phyloP scores from a whole-genome alignment of 345 rosid genomes.

The Aquilaria sinensis region DNA sequence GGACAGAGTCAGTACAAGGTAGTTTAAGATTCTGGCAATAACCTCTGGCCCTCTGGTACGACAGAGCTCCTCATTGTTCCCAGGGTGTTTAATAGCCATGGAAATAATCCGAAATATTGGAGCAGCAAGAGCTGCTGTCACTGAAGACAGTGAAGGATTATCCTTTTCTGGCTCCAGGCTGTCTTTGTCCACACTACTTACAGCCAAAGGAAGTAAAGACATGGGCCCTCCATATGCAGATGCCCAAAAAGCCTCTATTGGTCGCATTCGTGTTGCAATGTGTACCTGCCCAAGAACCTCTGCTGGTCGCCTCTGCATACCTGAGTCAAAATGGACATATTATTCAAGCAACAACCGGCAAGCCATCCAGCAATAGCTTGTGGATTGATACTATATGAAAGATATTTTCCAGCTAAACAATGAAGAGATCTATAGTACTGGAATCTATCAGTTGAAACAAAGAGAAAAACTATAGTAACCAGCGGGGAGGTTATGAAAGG shows the following conservation, averaged over 20 bases:
- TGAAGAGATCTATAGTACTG: too few relatives aligned
- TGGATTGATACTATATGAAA: too few relatives aligned
- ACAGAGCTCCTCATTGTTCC: slow-evolving; percentile 85
- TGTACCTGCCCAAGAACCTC: slow-evolving; percentile 99
- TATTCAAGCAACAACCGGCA: too few relatives aligned
- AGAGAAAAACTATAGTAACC: too few relatives aligned
- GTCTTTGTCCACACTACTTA: slow-evolving; percentile 63
- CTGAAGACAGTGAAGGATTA: slow-evolving; percentile 45
- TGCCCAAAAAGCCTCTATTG: slow-evolving; percentile 96
- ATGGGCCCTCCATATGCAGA: slow-evolving; percentile 94
- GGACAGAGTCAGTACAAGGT: slow-evolving; percentile 80
- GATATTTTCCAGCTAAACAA: too few relatives aligned
- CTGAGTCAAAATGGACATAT: slow-evolving; percentile 32
- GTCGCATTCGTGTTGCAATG: slow-evolving; percentile 81
- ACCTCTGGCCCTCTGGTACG: slow-evolving; percentile 82
- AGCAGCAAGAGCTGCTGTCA: slow-evolving; percentile 77
- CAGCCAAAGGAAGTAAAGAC: slow-evolving; percentile 85
- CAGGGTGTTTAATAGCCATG: slow-evolving; percentile 74
- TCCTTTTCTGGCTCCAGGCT: slow-evolving; percentile 76
- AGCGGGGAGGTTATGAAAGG: too few relatives aligned
- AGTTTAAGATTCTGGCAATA: slow-evolving; percentile 76
- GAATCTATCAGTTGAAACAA: too few relatives aligned
- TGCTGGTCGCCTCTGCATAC: slow-evolving; percentile 80
- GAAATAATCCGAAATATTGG: slow-evolving; percentile 85
- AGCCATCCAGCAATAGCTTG: too few relatives aligned